Evolutionary conservation across 75 land plant genomes (phyloP).

Genomic region (Adiantum capillusveneris): DNA sequence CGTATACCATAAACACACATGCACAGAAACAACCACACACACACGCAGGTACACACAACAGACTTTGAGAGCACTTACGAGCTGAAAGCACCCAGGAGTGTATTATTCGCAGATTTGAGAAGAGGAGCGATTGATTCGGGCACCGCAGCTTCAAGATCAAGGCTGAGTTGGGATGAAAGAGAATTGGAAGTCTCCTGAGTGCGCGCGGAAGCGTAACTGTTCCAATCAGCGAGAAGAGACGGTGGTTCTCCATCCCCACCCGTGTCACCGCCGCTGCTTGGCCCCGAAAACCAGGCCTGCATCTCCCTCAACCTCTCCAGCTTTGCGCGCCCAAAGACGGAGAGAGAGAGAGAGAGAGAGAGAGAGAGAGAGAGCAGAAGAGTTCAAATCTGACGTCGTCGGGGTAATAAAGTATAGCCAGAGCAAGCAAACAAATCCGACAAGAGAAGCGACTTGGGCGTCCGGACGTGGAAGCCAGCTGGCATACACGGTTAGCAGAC

Average conservation of each 20-base stretch:
- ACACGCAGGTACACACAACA: not conserved
- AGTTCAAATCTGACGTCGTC: no score
- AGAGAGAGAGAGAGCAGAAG: no score
- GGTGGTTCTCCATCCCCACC: slow-evolving; percentile 19
- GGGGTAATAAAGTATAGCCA: no score
- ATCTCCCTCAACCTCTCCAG: slow-evolving; percentile 25
- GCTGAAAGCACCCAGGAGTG: slow-evolving; percentile 64
- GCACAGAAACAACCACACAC: no score
- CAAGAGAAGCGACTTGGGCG: no score
- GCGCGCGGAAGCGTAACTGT: slow-evolving; percentile 65
- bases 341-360: no score
- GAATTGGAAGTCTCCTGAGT: slow-evolving; percentile 22
- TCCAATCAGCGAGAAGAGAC: slow-evolving; percentile 85
- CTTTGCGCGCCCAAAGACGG: no score
- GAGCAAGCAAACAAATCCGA: no score
- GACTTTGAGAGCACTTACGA: slow-evolving; percentile 37
- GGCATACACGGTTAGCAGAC: no score
- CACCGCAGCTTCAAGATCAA: slow-evolving; percentile 74
- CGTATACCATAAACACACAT: no score
- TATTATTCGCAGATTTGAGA: slow-evolving; percentile 57
- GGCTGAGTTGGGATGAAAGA: slow-evolving; percentile 16
- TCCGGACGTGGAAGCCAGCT: no score
- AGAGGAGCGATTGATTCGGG: slow-evolving; percentile 42
- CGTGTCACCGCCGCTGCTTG: slow-evolving; percentile 21
- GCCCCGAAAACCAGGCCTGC: slow-evolving; percentile 63